A percentile compares a stretch with the other conserved stretches of the same genome.
These are phyloP conservation scores for Moniliella sp. DNA, from an alignment of 1,284 basidiomycete species.

Conservation along the genomic window DNA sequence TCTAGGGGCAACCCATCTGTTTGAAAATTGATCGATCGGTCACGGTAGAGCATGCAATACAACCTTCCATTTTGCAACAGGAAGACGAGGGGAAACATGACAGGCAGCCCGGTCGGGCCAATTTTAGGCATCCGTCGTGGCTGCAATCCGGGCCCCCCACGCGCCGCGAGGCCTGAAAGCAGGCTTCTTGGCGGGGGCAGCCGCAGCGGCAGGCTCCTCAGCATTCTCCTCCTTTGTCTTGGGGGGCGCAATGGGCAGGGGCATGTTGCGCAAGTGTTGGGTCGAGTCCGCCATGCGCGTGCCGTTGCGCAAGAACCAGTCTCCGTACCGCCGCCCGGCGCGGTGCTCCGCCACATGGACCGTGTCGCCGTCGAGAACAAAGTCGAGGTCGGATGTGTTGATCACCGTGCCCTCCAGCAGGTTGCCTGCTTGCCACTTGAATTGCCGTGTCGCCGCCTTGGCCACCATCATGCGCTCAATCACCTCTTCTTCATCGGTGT, in stretches of 20 bases:
- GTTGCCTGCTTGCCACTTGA: conserved; percentile 46
- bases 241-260: conserved; percentile 5
- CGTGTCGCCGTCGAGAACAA: conserved; percentile 84
- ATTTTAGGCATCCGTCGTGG: too few relatives aligned
- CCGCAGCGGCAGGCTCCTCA: background rate
- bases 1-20: too few relatives aligned
- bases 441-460: conserved; percentile 49
- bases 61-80: too few relatives aligned
- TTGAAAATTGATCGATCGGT: too few relatives aligned
- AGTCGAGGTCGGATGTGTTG: conserved; percentile 77
- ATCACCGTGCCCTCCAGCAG: conserved; percentile 67
- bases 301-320: conserved; percentile 66
- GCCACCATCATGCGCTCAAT: conserved; percentile 90
- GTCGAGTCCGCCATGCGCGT: conserved; percentile 20
- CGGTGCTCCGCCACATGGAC: conserved; percentile 84
- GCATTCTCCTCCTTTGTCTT: background rate
- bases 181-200: background rate
- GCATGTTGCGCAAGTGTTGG: conserved; percentile 15
- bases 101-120: too few relatives aligned
- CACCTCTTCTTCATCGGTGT: conserved; percentile 70
- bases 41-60: too few relatives aligned
- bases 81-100: too few relatives aligned
- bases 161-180: background rate
- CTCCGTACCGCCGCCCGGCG: conserved; percentile 70
- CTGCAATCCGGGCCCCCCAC: background rate